Conservation (phyloP, 2,329 filamentous ascomycete genomes). For the Fusarium sororula region DNA sequence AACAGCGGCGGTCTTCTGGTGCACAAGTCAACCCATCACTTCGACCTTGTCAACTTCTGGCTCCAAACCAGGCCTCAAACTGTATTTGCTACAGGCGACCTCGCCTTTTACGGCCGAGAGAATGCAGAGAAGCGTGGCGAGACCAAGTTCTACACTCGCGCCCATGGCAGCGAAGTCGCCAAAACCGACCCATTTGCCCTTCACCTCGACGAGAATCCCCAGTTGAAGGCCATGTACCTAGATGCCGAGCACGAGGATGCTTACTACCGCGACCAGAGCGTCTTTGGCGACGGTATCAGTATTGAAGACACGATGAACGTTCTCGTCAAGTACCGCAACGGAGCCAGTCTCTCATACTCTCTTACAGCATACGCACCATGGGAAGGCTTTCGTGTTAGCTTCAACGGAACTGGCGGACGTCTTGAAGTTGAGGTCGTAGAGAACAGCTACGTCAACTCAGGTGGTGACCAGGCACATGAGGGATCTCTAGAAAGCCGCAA, state of each 20-base stretch:
- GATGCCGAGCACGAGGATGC: slow-evolving; percentile 71
- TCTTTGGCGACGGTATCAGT: slow-evolving; percentile 70
- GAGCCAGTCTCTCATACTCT: slow-evolving; percentile 67
- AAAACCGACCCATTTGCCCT: slow-evolving; percentile 67
- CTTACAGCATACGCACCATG: slow-evolving; percentile 69
- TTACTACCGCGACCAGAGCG: slow-evolving; percentile 69
- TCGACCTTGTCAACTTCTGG: slow-evolving; percentile 72
- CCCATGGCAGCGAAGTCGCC: slow-evolving; percentile 60
- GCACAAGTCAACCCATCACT: slow-evolving; percentile 71
- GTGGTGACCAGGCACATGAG: slow-evolving; percentile 64
- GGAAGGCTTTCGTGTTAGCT: slow-evolving; percentile 67
- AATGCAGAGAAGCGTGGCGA: slow-evolving; percentile 67
- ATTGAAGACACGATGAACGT: slow-evolving; percentile 73
- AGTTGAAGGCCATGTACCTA: slow-evolving; percentile 67
- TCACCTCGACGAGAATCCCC: slow-evolving; percentile 60
- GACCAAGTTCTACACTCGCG: slow-evolving; percentile 60
- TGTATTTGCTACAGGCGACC: slow-evolving; percentile 66
- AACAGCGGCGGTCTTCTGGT: slow-evolving; percentile 69
- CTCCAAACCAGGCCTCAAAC: slow-evolving; percentile 62
- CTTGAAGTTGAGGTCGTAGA: slow-evolving; percentile 71
- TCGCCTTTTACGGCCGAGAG: slow-evolving; percentile 69
- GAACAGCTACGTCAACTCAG: slow-evolving; percentile 69
- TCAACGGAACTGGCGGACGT: slow-evolving; percentile 67
- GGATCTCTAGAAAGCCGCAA: slow-evolving; percentile 60
- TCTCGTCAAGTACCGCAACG: slow-evolving; percentile 65